Base-by-base conservation (phyloP, 805 yeast species). In the Zygotorulaspora sp. region DNA sequence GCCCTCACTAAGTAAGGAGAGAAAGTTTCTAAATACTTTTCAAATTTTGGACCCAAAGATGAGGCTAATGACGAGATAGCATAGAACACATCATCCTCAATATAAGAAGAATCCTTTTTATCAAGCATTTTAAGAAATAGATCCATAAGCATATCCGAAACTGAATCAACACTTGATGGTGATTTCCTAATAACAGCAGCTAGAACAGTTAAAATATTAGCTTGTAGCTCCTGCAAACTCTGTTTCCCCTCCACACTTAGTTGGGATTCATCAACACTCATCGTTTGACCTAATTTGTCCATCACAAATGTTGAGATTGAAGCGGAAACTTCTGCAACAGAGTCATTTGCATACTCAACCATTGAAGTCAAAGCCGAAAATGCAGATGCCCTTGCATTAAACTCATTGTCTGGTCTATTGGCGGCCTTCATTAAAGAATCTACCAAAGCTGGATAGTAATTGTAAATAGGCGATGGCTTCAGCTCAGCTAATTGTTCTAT, bases 81-180 rank as follows among this genome's bases (percentile, higher is more conserved):
- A 57, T 87, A 85, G 61, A 88, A 85, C 6, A 92, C 78, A 61
- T 92, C 98, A 65, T 92, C 98, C 62, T 92, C 98, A 38, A 90
- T 80, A 39, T 50, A 58, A 35, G 87, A 66, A 7, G 95, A 77
- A 62, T 81, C 77, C 52, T 67, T 67, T 63, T 67, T 70, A 49
- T 55, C 77, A 57, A 92, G 69, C 54, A 92, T 68, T 55, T 77
- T 80, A 56, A 89, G 67, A 55, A 90, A 81, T 60, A 87, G 68
- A 33, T 78, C 77, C 97, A 90, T 89, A 58, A 92, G 71, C 57
- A 72, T 75, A 61, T 90, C 96, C 9, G 96, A 72, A 9, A 83
- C 95, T 18, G 74, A 59, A 7, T 58, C 55, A 6, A 85, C 86
- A 33, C 78, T 78, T 23, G 62, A 56, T 36, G 83, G 86, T 35